A percentile compares a stretch with the other conserved stretches of the same genome.
These are phyloP conservation scores for Ascosphaera apis DNA, from an alignment of 2,329 filamentous ascomycete genomes.

Conservation along the genomic window DNA sequence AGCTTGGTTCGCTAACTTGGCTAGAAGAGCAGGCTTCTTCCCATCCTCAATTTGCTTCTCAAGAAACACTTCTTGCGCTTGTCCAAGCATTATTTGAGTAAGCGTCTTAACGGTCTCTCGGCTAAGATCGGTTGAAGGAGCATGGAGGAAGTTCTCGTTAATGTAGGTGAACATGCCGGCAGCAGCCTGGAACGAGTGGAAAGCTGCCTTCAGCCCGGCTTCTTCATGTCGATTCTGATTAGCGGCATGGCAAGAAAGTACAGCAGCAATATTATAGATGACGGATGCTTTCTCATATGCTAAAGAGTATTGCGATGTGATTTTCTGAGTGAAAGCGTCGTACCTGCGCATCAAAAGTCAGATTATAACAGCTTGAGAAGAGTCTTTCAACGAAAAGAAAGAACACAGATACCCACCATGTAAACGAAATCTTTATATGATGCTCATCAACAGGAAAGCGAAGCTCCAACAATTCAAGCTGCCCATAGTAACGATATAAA, in stretches of 20 bases:
- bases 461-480: conserved; percentile 81
- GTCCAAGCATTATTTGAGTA: conserved; percentile 79
- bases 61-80: conserved; percentile 90
- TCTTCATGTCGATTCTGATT: conserved; percentile 84
- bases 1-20: conserved; percentile 80
- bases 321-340: conserved; percentile 96
- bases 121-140: conserved; percentile 86
- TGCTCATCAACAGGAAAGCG: conserved; percentile 95
- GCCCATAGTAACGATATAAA: conserved; percentile 91
- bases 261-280: conserved; percentile 97
- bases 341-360: conserved; percentile 42
- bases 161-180: conserved; percentile 99
- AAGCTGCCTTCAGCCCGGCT: conserved; percentile 79
- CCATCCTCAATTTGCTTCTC: conserved; percentile 86
- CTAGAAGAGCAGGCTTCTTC: conserved; percentile 78
- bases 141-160: conserved; percentile 97
- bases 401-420: conserved; percentile 41
- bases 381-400: not conserved
- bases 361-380: conserved; percentile 2
- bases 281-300: conserved; percentile 98
- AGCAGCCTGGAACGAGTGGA: conserved; percentile 93
- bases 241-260: conserved; percentile 85
- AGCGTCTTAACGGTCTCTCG: conserved; percentile 87
- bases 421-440: conserved; percentile 97
- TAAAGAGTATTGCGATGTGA: conserved; percentile 88